Base-by-base conservation (phyloP, 2,329 filamentous ascomycete genomes). In the Macrophomina tecta region DNA sequence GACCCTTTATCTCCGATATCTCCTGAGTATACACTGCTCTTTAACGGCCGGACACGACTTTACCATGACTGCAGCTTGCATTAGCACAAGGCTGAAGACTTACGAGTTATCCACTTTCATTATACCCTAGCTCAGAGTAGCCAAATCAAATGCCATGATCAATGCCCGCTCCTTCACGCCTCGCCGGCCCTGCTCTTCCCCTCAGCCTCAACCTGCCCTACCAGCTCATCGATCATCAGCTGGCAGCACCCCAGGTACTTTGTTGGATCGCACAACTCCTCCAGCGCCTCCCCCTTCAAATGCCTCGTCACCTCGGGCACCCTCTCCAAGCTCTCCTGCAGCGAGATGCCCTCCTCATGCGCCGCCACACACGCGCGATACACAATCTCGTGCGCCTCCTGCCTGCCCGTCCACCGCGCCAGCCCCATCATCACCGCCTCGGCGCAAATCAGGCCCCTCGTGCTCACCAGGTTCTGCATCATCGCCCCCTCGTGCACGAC, bases 351-450 rank as follows among this genome's bases (percentile, higher is more conserved):
- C 18, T 74, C 77, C 70, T 85, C 83, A 64, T 84, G 84, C 51
- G 80, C 81, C 69, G 79, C 76, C 68, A 80, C 81, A 71, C 85
- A 88, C 1, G 84, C 84, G 68, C 82, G 81, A 58, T 87, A 87
- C 2, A 87, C 84, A 45, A 86, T 77, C 69, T 87, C 85, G 72
- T 87, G 85, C 2, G 85, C 85, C 18, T 80, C 77, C 67, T 85
- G 83, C 14, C 85, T 77, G 8, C 85, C 85, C 48, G 85, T 75
- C 73, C 82, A 76, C 16, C 80, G 79, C n/a, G 84, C 86, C 60
- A 87, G 77, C 1, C 80, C 82, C 86, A 87, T 87, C 85, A 87
- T 87, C n/a, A 87, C 83, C 2, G 85, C 84, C 75, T 87, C 86
- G 0, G 80, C 85, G 12, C 87, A 85, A 69, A 87, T 87, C 23